Evolutionary conservation across 2,329 filamentous ascomycete genomes (phyloP).

Genomic region (Alternaria brassicicola): DNA sequence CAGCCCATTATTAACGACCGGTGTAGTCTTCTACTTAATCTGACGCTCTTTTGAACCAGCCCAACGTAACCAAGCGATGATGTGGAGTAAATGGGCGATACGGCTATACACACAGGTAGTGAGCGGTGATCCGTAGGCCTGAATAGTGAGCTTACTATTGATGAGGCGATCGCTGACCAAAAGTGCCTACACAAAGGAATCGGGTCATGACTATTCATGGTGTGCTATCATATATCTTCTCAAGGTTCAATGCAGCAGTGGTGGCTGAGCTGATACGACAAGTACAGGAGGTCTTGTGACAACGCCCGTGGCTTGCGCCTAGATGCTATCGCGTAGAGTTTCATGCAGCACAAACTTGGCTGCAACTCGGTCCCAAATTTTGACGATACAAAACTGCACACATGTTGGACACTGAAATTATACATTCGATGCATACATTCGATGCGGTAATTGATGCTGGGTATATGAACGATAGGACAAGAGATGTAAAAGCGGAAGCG

Average conservation of each 20-base stretch:
- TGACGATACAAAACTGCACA: neutral
- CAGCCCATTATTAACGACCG: constrained; percentile 7
- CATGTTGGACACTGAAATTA: neutral
- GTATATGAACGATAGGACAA: neutral
- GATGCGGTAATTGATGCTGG: neutral
- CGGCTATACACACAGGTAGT: neutral
- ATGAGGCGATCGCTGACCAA: neutral
- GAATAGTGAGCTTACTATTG: neutral
- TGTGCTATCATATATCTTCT: neutral
- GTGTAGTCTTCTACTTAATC: neutral
- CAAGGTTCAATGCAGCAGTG: neutral
- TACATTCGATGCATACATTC: neutral
- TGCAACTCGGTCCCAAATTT: neutral
- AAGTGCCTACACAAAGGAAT: neutral
- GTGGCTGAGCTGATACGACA: neutral
- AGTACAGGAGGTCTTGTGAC: constrained; percentile 1
- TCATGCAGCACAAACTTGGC: neutral
- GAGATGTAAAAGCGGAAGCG: neutral
- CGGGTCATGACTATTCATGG: neutral
- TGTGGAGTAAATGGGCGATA: neutral
- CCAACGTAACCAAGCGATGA: neutral
- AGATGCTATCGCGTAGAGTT: neutral
- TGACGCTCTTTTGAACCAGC: neutral
- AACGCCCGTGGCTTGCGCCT: neutral
- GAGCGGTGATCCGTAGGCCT: neutral